Percentiles rank a stretch among this genome's conserved stretches.
These are phyloP conservation scores for Termitomyces sp. DNA, from an alignment of 1,284 basidiomycete genomes.

Conservation along the genomic window DNA sequence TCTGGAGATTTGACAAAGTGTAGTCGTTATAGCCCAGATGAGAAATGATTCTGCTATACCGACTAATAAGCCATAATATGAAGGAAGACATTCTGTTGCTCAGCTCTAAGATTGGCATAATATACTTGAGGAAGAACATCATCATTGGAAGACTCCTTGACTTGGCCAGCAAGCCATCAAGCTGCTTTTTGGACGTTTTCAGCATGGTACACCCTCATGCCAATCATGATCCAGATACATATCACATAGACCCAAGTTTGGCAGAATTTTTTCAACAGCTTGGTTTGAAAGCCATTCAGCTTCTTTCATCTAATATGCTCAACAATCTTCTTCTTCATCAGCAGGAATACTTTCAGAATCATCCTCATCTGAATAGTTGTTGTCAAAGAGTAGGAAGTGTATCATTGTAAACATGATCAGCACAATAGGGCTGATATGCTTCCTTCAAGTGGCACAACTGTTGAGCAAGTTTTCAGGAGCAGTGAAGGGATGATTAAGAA, in stretches of 20 bases:
- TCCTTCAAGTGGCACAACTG: conserved; percentile 5
- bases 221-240: conserved; percentile 9
- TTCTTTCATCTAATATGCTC: conserved; percentile 6
- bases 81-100: conserved; percentile 7
- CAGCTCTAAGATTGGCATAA: conserved; percentile 5
- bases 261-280: not conserved
- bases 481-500: conserved; percentile 6
- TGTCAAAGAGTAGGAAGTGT: conserved; percentile 1
- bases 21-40: conserved; percentile 2
- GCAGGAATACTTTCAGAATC: conserved; percentile 5
- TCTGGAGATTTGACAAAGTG: not conserved
- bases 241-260: conserved; percentile 4
- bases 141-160: conserved; percentile 7
- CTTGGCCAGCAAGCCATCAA: conserved; percentile 3
- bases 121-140: conserved; percentile 6
- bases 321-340: conserved; percentile 5
- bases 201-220: not conserved
- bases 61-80: conserved; percentile 9
- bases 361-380: not conserved
- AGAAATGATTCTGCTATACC: conserved; percentile 5
- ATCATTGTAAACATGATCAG: not conserved
- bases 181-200: conserved; percentile 1
- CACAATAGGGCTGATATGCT: not conserved
- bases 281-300: not conserved
- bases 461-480: conserved; percentile 1